Evolutionary conservation across 1,284 basidiomycete genomes (phyloP).

Genomic region (Tilletia indica): DNA sequence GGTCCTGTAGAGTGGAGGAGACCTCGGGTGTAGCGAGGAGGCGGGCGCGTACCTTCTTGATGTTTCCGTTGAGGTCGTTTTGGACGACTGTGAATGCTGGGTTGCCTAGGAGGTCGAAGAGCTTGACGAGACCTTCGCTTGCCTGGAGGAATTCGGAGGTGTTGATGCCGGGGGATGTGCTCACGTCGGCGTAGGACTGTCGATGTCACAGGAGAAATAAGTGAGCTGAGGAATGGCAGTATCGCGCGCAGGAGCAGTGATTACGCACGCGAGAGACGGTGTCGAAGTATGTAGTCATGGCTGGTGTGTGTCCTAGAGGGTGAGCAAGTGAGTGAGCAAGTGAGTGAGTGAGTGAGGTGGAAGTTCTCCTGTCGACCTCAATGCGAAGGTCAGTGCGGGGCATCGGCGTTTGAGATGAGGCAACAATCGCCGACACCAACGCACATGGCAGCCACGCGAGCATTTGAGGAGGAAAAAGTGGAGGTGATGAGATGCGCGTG

Average conservation of each 20-base stretch:
- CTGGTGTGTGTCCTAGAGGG: not conserved
- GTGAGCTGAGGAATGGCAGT: conserved; percentile 7
- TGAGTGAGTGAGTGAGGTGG: too few species aligned
- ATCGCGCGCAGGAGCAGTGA: not conserved
- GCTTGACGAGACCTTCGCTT: conserved; percentile 78
- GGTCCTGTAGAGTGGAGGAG: conserved; percentile 77
- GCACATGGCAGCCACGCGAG: not conserved
- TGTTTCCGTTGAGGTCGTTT: conserved; percentile 87
- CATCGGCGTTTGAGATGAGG: too few species aligned
- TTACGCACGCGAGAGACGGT: conserved; percentile 71
- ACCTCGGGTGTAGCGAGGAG: conserved; percentile 68
- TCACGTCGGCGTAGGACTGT: conserved; percentile 66
- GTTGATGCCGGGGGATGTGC: conserved; percentile 81
- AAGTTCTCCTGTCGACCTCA: too few species aligned
- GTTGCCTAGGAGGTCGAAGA: conserved; percentile 93
- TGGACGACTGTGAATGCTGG: conserved; percentile 82
- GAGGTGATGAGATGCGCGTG: not conserved
- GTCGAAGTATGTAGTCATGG: conserved; percentile 82
- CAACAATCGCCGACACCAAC: too few species aligned
- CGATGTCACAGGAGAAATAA: not conserved
- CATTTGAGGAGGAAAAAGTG: not conserved
- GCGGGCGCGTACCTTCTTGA: conserved; percentile 71
- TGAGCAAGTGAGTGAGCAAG: too few species aligned
- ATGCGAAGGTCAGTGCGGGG: too few species aligned
- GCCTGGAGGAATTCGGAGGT: conserved; percentile 86